phyloP scores from a whole-genome alignment of 352 stramenopile species.

The Thalassiosira hispida region DNA sequence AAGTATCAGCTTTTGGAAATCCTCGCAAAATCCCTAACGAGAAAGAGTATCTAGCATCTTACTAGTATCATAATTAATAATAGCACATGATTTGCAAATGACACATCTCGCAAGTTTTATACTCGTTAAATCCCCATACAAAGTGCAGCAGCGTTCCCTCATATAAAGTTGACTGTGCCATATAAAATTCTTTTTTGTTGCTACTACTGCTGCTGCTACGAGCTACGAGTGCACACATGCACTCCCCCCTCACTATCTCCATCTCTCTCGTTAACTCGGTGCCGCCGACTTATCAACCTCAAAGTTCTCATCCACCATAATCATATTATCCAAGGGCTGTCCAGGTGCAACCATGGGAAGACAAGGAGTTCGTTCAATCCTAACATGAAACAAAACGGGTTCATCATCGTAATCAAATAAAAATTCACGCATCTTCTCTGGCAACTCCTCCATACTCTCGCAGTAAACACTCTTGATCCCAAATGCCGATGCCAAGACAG shows the following conservation, averaged over 20 bases:
- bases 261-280: constrained; percentile 84
- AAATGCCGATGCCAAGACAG: constrained; percentile 92
- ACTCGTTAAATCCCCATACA: no score
- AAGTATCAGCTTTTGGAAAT: no score
- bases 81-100: no score
- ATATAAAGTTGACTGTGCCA: no score
- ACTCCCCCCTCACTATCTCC: not conserved
- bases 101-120: no score
- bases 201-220: no score
- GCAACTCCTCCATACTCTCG: constrained; percentile 89
- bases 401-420: constrained; percentile 92
- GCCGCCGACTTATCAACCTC: constrained; percentile 91
- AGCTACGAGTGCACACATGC: no score
- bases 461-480: constrained; percentile 92
- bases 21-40: no score
- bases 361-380: constrained; percentile 93
- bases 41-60: no score
- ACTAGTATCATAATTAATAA: no score
- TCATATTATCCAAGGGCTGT: constrained; percentile 92
- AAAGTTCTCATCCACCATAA: constrained; percentile 91
- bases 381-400: constrained; percentile 92
- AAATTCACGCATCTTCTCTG: constrained; percentile 92
- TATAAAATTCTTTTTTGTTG: no score
- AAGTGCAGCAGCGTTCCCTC: no score
- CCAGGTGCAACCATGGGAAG: constrained; percentile 94